A percentile compares a stretch with the other conserved stretches of the same genome.
Evolutionary conservation across 805 yeast genomes (phyloP).

Genomic region (Yamadazyma phyllophila): DNA sequence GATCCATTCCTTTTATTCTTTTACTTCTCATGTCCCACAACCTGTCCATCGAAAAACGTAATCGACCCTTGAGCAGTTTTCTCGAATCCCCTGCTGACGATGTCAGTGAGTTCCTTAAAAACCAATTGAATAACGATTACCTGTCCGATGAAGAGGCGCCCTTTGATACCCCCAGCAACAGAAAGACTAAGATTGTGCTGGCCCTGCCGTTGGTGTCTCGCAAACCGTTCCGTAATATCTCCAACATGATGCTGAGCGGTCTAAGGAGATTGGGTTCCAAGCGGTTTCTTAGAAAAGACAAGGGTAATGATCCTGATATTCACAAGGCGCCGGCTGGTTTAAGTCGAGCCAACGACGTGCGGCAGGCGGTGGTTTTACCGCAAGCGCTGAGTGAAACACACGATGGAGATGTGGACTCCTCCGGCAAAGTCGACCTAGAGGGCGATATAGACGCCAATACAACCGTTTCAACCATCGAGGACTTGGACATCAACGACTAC

Average conservation of each 20-base stretch:
- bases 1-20: neutral
- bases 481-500: constrained; percentile 7
- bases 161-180: constrained; percentile 7
- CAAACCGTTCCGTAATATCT: constrained; percentile 27
- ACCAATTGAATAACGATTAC: constrained; percentile 6
- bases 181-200: constrained; percentile 7
- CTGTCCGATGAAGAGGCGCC: constrained; percentile 6
- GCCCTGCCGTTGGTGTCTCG: constrained; percentile 22
- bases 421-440: constrained; percentile 2
- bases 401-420: neutral
- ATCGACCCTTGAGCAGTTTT: constrained; percentile 34
- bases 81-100: constrained; percentile 39
- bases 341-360: neutral
- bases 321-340: neutral
- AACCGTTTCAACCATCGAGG: constrained; percentile 17
- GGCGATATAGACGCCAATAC: constrained; percentile 13
- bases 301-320: neutral
- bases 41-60: constrained; percentile 11
- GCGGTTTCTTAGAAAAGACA: constrained; percentile 11
- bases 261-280: neutral
- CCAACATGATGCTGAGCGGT: constrained; percentile 18
- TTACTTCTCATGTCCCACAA: neutral
- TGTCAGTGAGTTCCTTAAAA: constrained; percentile 9
- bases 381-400: too few relatives aligned
- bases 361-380: too few relatives aligned